Percentiles rank a stretch among this genome's conserved stretches.
Evolutionary conservation across 2,329 filamentous ascomycete species (phyloP).

Genomic region (Raffaelea arxii): DNA sequence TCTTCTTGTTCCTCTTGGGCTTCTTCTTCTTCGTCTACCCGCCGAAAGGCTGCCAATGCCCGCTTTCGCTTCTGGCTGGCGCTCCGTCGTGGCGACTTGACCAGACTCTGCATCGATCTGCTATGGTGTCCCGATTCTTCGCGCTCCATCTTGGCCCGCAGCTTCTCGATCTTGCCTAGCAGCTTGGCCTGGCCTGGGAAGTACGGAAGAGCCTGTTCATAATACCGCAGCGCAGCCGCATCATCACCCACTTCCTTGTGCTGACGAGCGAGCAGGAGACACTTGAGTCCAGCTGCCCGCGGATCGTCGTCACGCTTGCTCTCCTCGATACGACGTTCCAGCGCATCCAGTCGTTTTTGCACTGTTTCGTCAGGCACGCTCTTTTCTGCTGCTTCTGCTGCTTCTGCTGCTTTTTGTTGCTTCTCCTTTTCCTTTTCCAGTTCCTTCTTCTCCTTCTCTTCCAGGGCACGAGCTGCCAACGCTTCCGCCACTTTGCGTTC

Average conservation of each 20-base stretch:
- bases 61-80: constrained; percentile 8
- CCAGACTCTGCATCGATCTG: background rate
- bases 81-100: background rate
- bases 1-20: background rate
- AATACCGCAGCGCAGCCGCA: constrained; percentile 69
- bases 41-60: constrained; percentile 5
- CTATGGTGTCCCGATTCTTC: constrained; percentile 3
- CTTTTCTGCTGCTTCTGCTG: constrained; percentile 18
- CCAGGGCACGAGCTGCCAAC: constrained; percentile 66
- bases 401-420: constrained; percentile 26
- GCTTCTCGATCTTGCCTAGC: constrained; percentile 55
- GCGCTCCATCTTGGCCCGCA: constrained; percentile 41
- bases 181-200: constrained; percentile 81
- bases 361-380: constrained; percentile 47
- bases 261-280: constrained; percentile 83
- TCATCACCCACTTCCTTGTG: constrained; percentile 79
- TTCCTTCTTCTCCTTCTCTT: constrained; percentile 24
- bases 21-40: constrained; percentile 18
- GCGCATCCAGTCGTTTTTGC: constrained; percentile 68
- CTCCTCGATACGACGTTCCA: constrained; percentile 78
- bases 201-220: constrained; percentile 71
- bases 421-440: constrained; percentile 22
- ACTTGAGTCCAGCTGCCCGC: constrained; percentile 73
- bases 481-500: constrained; percentile 88
- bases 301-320: constrained; percentile 51